These are phyloP conservation scores for Penicillium atrosanguineum DNA, from an alignment of 495 filamentous ascomycete genomes.

Conservation along the genomic window DNA sequence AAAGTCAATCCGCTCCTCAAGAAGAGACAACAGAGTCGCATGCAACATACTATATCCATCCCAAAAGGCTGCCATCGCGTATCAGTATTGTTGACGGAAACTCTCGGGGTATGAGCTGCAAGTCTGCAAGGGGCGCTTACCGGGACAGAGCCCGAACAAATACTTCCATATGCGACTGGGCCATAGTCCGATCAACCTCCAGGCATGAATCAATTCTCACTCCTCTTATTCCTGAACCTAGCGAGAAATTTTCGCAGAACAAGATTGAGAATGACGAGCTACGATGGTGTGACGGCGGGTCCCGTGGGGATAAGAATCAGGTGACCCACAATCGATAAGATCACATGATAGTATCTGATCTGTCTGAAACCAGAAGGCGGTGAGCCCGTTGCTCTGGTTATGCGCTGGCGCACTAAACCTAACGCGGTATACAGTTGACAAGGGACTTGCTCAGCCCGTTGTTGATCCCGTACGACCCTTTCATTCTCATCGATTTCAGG, in stretches of 20 bases:
- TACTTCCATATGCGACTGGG: slow-evolving; percentile 27
- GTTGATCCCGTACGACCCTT: slow-evolving; percentile 22
- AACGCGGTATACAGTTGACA: slow-evolving; percentile 41
- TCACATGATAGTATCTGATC: slow-evolving; percentile 19
- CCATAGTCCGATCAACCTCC: background rate
- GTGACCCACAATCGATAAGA: slow-evolving; percentile 12
- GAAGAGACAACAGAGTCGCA: background rate
- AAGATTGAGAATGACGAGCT: background rate
- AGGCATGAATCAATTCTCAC: background rate
- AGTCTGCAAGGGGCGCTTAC: slow-evolving; percentile 22
- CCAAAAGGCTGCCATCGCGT: slow-evolving; percentile 31
- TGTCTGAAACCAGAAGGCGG: slow-evolving; percentile 21
- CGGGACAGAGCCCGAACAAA: slow-evolving; percentile 45
- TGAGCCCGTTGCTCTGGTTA: slow-evolving; percentile 44
- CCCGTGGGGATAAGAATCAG: slow-evolving; percentile 7
- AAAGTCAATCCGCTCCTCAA: background rate
- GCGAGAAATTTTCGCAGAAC: background rate
- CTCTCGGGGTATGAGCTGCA: background rate
- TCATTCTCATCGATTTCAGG: slow-evolving; percentile 14
- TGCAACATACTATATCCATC: slow-evolving; percentile 44
- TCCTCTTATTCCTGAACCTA: background rate
- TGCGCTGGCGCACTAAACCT: slow-evolving; percentile 40
- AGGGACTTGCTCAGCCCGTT: slow-evolving; percentile 23
- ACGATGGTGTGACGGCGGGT: slow-evolving; percentile 5
- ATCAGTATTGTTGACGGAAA: slow-evolving; percentile 8